Percentiles rank a stretch among this genome's conserved stretches.
These are phyloP conservation scores for Podochytrium sp. DNA, from an alignment of 192 early-diverging fungal species.

Conservation along the genomic window DNA sequence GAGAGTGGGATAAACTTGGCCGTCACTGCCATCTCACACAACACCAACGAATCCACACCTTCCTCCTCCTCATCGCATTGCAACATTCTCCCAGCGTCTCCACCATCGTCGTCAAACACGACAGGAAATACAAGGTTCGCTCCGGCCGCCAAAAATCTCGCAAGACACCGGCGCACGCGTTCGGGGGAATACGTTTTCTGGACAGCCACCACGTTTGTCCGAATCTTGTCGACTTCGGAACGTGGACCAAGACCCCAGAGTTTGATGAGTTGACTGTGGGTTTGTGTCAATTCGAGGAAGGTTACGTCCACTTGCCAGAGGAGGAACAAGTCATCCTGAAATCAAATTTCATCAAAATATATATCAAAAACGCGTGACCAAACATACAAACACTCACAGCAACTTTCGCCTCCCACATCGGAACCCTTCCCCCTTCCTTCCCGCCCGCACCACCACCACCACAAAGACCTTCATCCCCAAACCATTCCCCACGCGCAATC, in stretches of 20 bases:
- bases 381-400: too few relatives aligned
- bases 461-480: too few relatives aligned
- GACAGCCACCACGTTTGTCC: conserved; percentile 3
- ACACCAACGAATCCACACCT: not conserved
- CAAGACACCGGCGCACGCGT: conserved; percentile 15
- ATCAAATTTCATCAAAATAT: too few relatives aligned
- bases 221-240: conserved; percentile 9
- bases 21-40: conserved; percentile 35
- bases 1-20: conserved; percentile 39
- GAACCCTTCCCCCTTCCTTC: too few relatives aligned
- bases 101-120: conserved; percentile 5
- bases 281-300: conserved; percentile 6
- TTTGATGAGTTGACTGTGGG: conserved; percentile 33
- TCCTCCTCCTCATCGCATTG: not conserved
- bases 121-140: not conserved
- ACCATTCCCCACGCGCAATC: too few relatives aligned
- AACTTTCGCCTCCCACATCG: too few relatives aligned
- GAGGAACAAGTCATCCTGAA: conserved; percentile 29
- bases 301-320: conserved; percentile 40
- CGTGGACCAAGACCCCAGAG: conserved; percentile 24
- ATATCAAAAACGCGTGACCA: too few relatives aligned
- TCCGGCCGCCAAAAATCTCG: not conserved
- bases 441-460: too few relatives aligned
- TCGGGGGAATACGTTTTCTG: conserved; percentile 12
- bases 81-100: conserved; percentile 1